A percentile compares a stretch with the other conserved stretches of the same genome.
These are phyloP conservation scores for Umbelopsis sp. DNA, from an alignment of 192 early-diverging fungal genomes.

Conservation along the genomic window DNA sequence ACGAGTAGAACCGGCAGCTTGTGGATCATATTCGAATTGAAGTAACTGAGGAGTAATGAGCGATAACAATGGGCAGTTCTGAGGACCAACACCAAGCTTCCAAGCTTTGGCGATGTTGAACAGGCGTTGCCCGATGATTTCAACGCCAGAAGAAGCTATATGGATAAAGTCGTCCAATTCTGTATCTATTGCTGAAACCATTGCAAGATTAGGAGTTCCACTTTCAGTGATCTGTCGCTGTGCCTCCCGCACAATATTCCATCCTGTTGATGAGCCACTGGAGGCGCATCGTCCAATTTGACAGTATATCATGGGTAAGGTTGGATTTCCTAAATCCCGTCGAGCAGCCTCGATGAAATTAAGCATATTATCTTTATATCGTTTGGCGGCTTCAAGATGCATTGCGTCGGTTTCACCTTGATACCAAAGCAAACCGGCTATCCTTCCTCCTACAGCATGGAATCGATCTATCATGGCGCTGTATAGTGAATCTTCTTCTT, in stretches of 20 bases:
- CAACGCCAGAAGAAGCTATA: slow-evolving; percentile 14
- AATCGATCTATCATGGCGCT: slow-evolving; percentile 30
- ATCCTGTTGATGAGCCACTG: neutral
- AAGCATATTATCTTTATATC: neutral
- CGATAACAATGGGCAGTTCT: neutral
- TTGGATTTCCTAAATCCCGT: neutral
- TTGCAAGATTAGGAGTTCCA: neutral
- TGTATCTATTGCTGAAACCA: slow-evolving; percentile 29
- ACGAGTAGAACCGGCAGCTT: neutral
- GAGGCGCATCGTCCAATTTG: slow-evolving; percentile 23
- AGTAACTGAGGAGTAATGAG: neutral
- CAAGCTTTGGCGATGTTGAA: neutral
- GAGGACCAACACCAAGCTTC: neutral
- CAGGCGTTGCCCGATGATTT: slow-evolving; percentile 21
- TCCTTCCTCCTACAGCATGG: neutral
- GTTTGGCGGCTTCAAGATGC: neutral
- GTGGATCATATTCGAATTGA: neutral
- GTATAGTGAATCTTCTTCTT: slow-evolving; percentile 19
- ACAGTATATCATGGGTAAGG: slow-evolving; percentile 23
- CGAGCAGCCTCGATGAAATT: slow-evolving; percentile 10
- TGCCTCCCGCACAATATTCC: slow-evolving; percentile 22
- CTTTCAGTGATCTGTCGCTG: slow-evolving; percentile 13
- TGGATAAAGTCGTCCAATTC: slow-evolving; percentile 32
- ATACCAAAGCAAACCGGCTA: slow-evolving; percentile 38
- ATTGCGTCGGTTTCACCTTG: slow-evolving; percentile 40